Evolutionary conservation across 306 rosid species (phyloP), one percentile per base, ranked within the genome.

Genomic region (Medicago lupulina): DNA sequence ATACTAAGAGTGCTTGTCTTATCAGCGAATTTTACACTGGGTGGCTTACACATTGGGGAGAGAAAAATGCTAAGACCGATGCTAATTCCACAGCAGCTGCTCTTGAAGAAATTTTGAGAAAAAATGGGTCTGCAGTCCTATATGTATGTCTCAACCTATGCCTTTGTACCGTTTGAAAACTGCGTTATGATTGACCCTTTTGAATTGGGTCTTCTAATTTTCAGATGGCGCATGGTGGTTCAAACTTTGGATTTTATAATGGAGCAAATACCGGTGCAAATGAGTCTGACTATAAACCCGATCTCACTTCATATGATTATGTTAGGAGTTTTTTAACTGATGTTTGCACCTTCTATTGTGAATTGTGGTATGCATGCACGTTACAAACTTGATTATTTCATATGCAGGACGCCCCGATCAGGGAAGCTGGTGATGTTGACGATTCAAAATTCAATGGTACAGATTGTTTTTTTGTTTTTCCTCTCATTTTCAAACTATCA

Each of bases 21-120:
- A 80, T 81, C 94, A 92, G 98, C 17, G 98, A 95, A 83, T 89
- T 90, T 83, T 92, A 95, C 85, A 95, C 97, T 9, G 98, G 97
- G 28, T 95, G 98, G 98, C 96, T 95, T 74, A 95, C 97, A 9
- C 98, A 95, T 16, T 95, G 98, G 98, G 96, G 98, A 70, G 98
- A 95, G 83, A 77, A 77, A 69, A 80, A 76, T 75, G 96, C 97
- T 3, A 59, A 49, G 74, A 95, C 97, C 73, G 85, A 43, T 67
- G 97, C 98, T 76, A 81, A 86, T 76, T 82, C 70, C 75, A 90
- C 96, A 47, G 97, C 97, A 70, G 82, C 92, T 54, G 77, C 88
- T 39, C 88, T 95, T 83, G 81, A 86, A 71, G 84, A 82, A 44
- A 90, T 95, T 82, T 81, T 95, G 93, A 86, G 67, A 65, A 84